Base-by-base conservation (phyloP, 202 grass and related monocot species). In the Schoenoplectus triqueter region DNA sequence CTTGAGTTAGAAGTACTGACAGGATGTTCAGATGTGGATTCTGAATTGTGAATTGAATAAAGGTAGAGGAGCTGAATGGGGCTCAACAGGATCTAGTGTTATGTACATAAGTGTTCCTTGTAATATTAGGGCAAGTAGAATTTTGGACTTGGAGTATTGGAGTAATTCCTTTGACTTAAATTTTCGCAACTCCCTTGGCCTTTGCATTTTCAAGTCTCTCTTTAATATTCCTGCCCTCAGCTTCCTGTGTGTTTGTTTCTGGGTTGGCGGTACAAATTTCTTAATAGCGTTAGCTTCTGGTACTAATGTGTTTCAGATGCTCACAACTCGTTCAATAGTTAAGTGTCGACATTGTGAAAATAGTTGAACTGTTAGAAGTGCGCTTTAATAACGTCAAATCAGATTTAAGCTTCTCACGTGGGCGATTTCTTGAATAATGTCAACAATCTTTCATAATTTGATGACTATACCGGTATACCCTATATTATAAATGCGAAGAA, bases 51-150 rank as follows among this genome's bases (percentile, higher is more conserved):
- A 76, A 76, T 56, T 54, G 54, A 54, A 56, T 56, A 56, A 76
- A 13, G 49, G 71, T 76, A 39, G 72, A 31, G 49, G 72, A 76
- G 72, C 50, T 55, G 49, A 76, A 51, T 54, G 10, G 41, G 49
- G 22, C 31, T 59, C 75, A 45, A 59, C 55, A 79, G 61, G 14
- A 31, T 61, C 7, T 45, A 61, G 75, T 3, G 52, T 39, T 77
- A 2, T 79, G 75, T 79, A 79, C 75, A 61, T 79, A 61, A 42
- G 31, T 56, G 74, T 78, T 60, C 74, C 54, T 78, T 78, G 74
- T 78, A 78, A 61, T 45, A 61, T 79, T 79, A 79, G 75, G 39
- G 1, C 31, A 44, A 79, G 55, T 61, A 45, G 60, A 59, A 17
- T 31, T 55, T 45, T 79, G 31, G 15, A 78, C 11, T 42, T 42